Conservation (phyloP, 176 grass and related monocot genomes). For the Leersia perrieri region DNA sequence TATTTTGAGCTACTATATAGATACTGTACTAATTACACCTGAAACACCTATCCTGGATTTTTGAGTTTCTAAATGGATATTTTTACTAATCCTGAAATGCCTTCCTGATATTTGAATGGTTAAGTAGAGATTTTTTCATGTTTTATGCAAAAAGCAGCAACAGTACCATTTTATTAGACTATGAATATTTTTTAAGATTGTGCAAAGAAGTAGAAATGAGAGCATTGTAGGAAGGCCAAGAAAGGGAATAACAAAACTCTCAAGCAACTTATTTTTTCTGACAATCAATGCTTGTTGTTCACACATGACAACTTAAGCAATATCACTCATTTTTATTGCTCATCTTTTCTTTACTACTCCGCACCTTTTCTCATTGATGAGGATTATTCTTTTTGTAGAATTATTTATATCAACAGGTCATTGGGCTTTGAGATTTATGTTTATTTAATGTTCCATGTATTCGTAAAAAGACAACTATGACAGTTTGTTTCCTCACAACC, state of each 20-base stretch:
- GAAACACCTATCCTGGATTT: background rate
- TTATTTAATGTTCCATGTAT: background rate
- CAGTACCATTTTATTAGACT: background rate
- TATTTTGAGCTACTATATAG: background rate
- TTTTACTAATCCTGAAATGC: no score
- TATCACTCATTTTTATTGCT: background rate
- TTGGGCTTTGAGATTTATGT: background rate
- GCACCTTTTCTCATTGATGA: background rate
- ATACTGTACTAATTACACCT: background rate
- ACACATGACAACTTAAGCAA: background rate
- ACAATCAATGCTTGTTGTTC: background rate
- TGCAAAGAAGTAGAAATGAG: background rate
- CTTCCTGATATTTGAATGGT: no score
- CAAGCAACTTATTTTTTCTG: background rate
- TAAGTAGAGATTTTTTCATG: background rate
- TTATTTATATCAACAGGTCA: background rate
- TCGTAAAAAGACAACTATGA: background rate
- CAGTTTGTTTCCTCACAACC: constrained; percentile 17
- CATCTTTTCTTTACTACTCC: background rate
- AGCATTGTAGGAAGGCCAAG: background rate
- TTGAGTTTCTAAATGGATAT: background rate
- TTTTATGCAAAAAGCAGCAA: background rate
- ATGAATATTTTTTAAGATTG: background rate
- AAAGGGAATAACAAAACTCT: background rate
- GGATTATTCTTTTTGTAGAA: constrained; percentile 13